Conservation (phyloP, 1,139 yeast genomes). For the Sugiyamaella grinbergsii region DNA sequence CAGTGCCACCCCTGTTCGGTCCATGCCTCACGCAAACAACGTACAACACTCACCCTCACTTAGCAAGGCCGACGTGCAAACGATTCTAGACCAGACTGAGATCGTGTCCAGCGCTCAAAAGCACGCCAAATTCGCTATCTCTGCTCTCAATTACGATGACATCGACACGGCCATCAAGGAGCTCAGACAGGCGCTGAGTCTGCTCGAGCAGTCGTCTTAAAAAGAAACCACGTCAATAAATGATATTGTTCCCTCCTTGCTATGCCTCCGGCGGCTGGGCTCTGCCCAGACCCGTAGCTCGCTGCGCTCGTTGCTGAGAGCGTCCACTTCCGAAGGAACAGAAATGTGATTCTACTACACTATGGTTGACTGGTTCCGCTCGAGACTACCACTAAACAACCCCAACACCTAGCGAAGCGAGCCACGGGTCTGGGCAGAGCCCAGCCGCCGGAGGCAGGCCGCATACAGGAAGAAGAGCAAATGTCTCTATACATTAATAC, state of each 20-base stretch:
- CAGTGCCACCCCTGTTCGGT: constrained; percentile 20
- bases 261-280: constrained; percentile 10
- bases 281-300: background rate
- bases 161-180: constrained; percentile 78
- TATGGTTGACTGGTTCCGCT: no score
- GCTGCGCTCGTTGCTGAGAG: no score
- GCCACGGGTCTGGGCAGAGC: constrained; percentile 12
- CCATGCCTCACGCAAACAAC: constrained; percentile 17
- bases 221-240: no score
- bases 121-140: constrained; percentile 86
- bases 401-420: background rate
- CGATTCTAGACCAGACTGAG: constrained; percentile 61
- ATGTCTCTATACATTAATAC: constrained; percentile 25
- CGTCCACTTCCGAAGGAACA: no score
- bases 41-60: constrained; percentile 32
- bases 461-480: background rate
- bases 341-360: no score
- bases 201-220: no score
- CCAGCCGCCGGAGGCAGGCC: constrained; percentile 12
- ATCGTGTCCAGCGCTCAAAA: constrained; percentile 72
- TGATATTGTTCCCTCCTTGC: background rate
- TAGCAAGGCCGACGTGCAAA: constrained; percentile 51
- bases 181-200: constrained; percentile 46
- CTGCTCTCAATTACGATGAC: constrained; percentile 93
- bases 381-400: background rate